Evolutionary conservation across 1,139 yeast genomes (phyloP), one percentile per base, ranked within the genome.

Genomic region (Torulaspora pretoriensis): DNA sequence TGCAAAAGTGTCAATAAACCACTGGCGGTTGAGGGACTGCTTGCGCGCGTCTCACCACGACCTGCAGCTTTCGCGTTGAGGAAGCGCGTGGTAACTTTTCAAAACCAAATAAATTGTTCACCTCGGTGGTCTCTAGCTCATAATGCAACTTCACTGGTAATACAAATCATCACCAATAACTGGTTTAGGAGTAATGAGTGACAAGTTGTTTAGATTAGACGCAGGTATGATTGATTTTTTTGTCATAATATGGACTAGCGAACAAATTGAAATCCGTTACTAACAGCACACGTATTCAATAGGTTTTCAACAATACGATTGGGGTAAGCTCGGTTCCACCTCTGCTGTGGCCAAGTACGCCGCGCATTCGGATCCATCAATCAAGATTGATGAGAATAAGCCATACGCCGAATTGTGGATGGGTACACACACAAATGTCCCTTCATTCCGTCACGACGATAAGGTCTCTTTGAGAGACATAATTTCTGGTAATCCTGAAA

Each of bases 391-490:
- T 54, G 90, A 82, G 56, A 46, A 72, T 36, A 79, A 82, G 64
- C 97, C 95, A 9, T 86, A 86, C 59, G 95, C 95, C 29, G 95
- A 86, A 65, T 74, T 92, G 56, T 92, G 98, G 98, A 92, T 92
- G 98, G 98, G 98, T 24, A 89, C 97, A 24, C 98, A 92, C 63
- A 94, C 95, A 42, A 83, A 85, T 40, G 89, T 86, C 10, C 97
- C 97, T 14, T 83, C 96, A n/a, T 70, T 70, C 43, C 75, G 78
- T 35, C 74, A 76, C 14, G 76, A 72, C 24, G 67, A 72, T 29
- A 80, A 80, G 31, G 69, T 75, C 53, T 63, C 74, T 22, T 74
- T 92, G 61, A 75, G 90, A 51, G 86, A 84, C 13, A 66, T 87
- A 39, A 78, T 90, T 40, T 68, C 72, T 25, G 61, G 69, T 4